A percentile compares a stretch with the other conserved stretches of the same genome.
Conservation (phyloP, 257 asterid genomes). For the Scutellaria barbata region DNA sequence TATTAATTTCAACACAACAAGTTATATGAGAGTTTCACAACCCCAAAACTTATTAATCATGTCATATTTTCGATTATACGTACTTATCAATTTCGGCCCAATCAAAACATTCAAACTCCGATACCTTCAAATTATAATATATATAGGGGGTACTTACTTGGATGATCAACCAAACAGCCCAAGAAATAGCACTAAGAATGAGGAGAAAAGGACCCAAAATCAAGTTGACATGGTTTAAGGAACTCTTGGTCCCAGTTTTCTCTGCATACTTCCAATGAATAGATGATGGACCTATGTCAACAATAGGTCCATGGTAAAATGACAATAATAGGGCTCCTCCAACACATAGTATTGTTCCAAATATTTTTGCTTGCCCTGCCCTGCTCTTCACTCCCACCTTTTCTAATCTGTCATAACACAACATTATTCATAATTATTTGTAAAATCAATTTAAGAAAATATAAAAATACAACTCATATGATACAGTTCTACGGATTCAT, state of each 20-base stretch:
- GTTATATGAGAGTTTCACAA: too few species aligned
- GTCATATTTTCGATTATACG: too few species aligned
- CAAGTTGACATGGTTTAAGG: conserved; percentile 48
- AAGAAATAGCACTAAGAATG: conserved; percentile 70
- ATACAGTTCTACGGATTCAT: too few species aligned
- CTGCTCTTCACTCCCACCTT: conserved; percentile 59
- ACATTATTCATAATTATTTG: too few species aligned
- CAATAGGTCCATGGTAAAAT: conserved; percentile 60
- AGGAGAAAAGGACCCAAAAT: conserved; percentile 74
- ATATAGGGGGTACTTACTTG: conserved; percentile 48
- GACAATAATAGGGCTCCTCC: conserved; percentile 81
- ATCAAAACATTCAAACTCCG: too few species aligned
- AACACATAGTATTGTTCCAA: conserved; percentile 74
- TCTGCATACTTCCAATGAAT: conserved; percentile 79
- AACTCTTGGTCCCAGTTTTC: conserved; percentile 39
- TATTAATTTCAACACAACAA: too few species aligned
- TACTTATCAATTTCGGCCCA: too few species aligned
- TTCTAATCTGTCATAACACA: conserved; percentile 53
- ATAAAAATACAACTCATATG: too few species aligned
- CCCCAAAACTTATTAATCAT: too few species aligned
- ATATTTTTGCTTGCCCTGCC: conserved; percentile 70
- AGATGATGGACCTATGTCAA: conserved; percentile 56
- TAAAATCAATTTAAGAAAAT: too few species aligned
- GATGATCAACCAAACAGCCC: conserved; percentile 81
- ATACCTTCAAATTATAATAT: background rate